Base-by-base conservation (phyloP, 345 rosid species). In the Salix caprea region DNA sequence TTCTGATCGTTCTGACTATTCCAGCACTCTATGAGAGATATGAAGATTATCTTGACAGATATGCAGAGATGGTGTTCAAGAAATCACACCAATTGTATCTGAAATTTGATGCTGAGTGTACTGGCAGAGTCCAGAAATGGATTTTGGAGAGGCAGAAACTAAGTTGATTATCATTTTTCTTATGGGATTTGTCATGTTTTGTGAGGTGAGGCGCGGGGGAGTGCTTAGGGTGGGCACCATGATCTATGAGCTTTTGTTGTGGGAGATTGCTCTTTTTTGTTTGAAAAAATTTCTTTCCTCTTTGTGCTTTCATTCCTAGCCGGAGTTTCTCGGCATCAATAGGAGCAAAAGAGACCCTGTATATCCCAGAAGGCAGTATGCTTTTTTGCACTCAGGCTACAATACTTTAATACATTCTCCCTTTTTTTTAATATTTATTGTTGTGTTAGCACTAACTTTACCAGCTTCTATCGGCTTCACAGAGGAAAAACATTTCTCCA, bases 1-100 rank as follows among this genome's bases (percentile, higher is more conserved):
- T 94, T 81, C 70, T 92, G 73, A 71, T 88, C 32, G 44, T 86
- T 74, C 88, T 96, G 60, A 88, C 94, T 11, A 71, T 92, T 73
- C 99, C 98, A 13, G 94, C 88, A 16, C 74, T 92, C 26, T 94
- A 96, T 8, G 99, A 96, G 85, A 90, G 83, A 69, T 83, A 82
- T 7, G 91, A 88, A 70, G 86, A 90, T 70, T 65, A 52, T 77
- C 76, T 94, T 8, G 97, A 92, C 76, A 82, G 82, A 60, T 78
- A 76, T 72, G 7, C 78, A 23, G 64, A 76, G 75, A 65, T 81
- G 65, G 80, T 84, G 42, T 82, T 56, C 82, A 61, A 64, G 73
- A 86, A 86, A 69, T 32, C 82, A 64, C 76, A 16, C 82, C 84
- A 85, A 16, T 67, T 91, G 74, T 89, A 83, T 84, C 80, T 77